Evolutionary conservation across 2,329 filamentous ascomycete genomes (phyloP), one percentile per base, ranked within the genome.

Genomic region (Aspergillus ustus): DNA sequence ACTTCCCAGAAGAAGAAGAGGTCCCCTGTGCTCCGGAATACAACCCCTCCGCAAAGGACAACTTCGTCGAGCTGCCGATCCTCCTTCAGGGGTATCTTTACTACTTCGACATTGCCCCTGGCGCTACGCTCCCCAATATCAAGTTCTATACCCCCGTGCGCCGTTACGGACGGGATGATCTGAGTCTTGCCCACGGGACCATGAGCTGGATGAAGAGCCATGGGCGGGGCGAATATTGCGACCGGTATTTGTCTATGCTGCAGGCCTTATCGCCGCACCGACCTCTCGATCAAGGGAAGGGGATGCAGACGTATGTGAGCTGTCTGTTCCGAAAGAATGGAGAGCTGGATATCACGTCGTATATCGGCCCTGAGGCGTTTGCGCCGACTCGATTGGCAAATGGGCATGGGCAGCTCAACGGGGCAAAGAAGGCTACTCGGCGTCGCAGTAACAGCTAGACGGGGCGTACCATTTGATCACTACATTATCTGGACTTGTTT

Each of bases 261-360:
- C 48, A 52, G 48, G 4, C 37, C 1, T n/a, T 57, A 7, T 7
- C 17, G 20, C 7, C 11, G 29, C 55, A 57, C n/a, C 15, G 52
- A 4, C n/a, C 5, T 19, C 17, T 54, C n/a, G 19, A 45, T 9
- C 22, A 54, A 6, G 20, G 52, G 1, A 54, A 54, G n/a, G 52
- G 52, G n/a, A 25, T 45, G 52, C 52, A 54, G 19, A 40, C 34
- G 6, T 54, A 54, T 25, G 25, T 54, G 4, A 54, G 52, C 25
- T 44, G 34, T 8, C 4, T 46, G 3, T 19, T 52, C 13, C 7
- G 4, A 7, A 28, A 17, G 1, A 45, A 54, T n/a, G 52, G 52
- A 5, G 34, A 54, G 52, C 20, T 46, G 37, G 34, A 45, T 45
- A 45, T 54, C 15, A 54, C 34, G n/a, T 17, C 34, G 3, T 54